These are phyloP conservation scores for Talaromyces sp. DNA, from an alignment of 2,329 filamentous ascomycete genomes.

Conservation along the genomic window DNA sequence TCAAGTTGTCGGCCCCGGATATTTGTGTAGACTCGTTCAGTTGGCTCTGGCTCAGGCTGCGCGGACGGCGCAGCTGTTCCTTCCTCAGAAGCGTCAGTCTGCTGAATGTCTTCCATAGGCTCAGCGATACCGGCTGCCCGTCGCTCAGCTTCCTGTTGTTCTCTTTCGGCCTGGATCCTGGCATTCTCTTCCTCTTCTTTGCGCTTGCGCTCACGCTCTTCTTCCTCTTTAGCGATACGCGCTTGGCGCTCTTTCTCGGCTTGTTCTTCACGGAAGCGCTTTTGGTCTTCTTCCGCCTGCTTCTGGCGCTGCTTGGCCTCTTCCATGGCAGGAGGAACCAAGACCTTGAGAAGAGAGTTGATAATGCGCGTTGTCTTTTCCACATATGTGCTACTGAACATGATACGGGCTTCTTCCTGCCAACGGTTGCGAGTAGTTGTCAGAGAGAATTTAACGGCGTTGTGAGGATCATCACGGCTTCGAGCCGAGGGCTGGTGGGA, in stretches of 20 bases:
- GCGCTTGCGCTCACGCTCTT: conserved; percentile 70
- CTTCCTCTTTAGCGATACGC: conserved; percentile 67
- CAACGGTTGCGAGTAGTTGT: conserved; percentile 76
- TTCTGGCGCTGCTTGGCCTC: conserved; percentile 72
- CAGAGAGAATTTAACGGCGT: conserved; percentile 74
- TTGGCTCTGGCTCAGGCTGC: conserved; percentile 44
- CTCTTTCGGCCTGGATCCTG: conserved; percentile 61
- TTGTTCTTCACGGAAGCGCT: conserved; percentile 64
- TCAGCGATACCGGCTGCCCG: conserved; percentile 51
- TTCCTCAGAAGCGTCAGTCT: conserved; percentile 43
- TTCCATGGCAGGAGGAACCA: conserved; percentile 84
- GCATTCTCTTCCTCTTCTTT: conserved; percentile 71
- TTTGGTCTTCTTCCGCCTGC: conserved; percentile 58
- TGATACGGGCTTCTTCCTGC: conserved; percentile 84
- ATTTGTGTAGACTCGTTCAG: conserved; percentile 71
- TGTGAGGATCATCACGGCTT: conserved; percentile 57
- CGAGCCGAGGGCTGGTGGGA: conserved; percentile 34
- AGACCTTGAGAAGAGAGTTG: conserved; percentile 68
- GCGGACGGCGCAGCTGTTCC: conserved; percentile 31
- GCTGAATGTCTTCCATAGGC: conserved; percentile 78
- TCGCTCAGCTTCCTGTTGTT: conserved; percentile 62
- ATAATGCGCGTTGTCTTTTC: conserved; percentile 72
- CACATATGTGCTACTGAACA: conserved; percentile 70
- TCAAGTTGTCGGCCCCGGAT: conserved; percentile 87
- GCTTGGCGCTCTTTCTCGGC: conserved; percentile 64